These are phyloP conservation scores for Staphylotrichum longicolle DNA, from an alignment of 495 filamentous ascomycete species.

Conservation along the genomic window DNA sequence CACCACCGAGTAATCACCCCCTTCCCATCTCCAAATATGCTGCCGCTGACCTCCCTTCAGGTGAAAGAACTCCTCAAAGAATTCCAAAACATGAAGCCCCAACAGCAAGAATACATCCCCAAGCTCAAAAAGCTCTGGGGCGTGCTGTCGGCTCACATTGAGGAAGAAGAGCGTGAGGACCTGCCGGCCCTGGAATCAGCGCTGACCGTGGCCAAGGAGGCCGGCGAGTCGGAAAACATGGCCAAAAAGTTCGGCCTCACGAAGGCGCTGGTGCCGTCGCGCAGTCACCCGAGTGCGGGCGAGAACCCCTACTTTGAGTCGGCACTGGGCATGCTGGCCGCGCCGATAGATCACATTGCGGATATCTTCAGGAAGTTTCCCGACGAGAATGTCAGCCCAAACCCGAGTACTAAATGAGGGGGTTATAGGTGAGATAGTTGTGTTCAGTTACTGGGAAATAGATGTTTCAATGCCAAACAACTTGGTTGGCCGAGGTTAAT, in stretches of 20 bases:
- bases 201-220: not conserved
- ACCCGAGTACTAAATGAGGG: not conserved
- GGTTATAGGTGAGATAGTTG: no score
- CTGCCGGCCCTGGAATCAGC: constrained; percentile 6
- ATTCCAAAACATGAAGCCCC: constrained; percentile 8
- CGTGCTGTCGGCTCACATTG: constrained; percentile 4
- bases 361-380: constrained; percentile 6
- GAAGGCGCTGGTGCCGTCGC: constrained; percentile 4
- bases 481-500: no score
- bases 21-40: not conserved
- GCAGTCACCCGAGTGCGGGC: constrained; percentile 10
- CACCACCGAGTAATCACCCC: not conserved
- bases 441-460: no score
- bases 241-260: constrained; percentile 10
- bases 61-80: constrained; percentile 10
- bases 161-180: not conserved
- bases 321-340: not conserved
- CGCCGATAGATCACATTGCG: constrained; percentile 5
- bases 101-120: not conserved
- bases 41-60: not conserved
- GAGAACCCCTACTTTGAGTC: constrained; percentile 12
- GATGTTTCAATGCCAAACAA: no score
- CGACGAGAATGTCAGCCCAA: not conserved
- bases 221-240: not conserved
- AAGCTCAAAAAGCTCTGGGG: constrained; percentile 9